A percentile compares a stretch with the other conserved stretches of the same genome.
phyloP scores from a whole-genome alignment of 2,329 filamentous ascomycete genomes.

The Tympanopsis confertula region DNA sequence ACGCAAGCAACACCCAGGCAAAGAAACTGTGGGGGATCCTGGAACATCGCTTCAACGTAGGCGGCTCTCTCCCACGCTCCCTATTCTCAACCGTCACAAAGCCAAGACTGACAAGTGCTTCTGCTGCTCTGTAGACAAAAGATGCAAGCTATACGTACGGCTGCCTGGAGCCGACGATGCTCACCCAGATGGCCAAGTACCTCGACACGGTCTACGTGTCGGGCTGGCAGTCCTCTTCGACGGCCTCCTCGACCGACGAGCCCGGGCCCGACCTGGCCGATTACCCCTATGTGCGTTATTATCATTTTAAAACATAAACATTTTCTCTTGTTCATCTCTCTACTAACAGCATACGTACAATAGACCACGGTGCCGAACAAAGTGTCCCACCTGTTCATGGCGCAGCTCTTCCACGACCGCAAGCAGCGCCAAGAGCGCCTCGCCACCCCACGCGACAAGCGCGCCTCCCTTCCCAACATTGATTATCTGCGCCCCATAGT shows the following conservation, averaged over 20 bases:
- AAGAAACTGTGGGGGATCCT: conserved; percentile 94
- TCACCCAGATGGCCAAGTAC: conserved; percentile 99
- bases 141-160: conserved; percentile 92
- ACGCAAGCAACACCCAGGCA: conserved; percentile 75
- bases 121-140: conserved; percentile 42
- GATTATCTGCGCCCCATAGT: conserved; percentile 95
- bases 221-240: conserved; percentile 96
- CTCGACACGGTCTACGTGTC: conserved; percentile 98
- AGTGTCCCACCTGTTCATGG: conserved; percentile 93
- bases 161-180: conserved; percentile 93
- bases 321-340: neutral
- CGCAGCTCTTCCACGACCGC: conserved; percentile 97
- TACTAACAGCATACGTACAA: conserved; percentile 1
- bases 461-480: conserved; percentile 63
- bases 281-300: conserved; percentile 68
- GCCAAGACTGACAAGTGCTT: neutral
- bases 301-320: neutral
- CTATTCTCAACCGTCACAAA: neutral
- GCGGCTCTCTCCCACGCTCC: conserved; percentile 8
- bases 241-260: conserved; percentile 87
- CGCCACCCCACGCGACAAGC: conserved; percentile 60
- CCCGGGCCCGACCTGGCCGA: conserved; percentile 95
- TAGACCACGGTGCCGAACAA: conserved; percentile 98
- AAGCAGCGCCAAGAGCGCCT: conserved; percentile 96
- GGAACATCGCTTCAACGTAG: conserved; percentile 73